These are phyloP conservation scores for Hortiboletus campestris DNA, from an alignment of 768 basidiomycete species.

Conservation along the genomic window DNA sequence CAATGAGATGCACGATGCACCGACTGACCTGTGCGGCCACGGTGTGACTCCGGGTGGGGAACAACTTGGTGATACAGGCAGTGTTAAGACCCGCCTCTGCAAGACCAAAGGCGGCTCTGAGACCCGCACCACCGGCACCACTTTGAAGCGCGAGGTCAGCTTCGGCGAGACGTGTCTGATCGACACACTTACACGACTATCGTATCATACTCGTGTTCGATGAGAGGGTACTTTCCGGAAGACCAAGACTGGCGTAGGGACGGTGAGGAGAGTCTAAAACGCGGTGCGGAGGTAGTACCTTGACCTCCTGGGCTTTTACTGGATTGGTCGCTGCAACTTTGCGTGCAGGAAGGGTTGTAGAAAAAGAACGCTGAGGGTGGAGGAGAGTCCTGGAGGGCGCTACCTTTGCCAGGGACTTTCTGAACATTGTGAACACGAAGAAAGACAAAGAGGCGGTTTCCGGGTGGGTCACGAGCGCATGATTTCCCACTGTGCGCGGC, in stretches of 20 bases:
- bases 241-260: slow-evolving; percentile 57
- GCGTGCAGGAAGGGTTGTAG: slow-evolving; percentile 56
- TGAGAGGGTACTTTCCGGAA: slow-evolving; percentile 90
- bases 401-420: slow-evolving; percentile 50
- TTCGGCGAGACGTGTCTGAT: background rate
- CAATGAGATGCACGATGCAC: background rate
- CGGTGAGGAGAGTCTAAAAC: background rate
- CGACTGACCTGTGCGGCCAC: slow-evolving; percentile 87
- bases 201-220: slow-evolving; percentile 99
- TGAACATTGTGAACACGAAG: slow-evolving; percentile 50
- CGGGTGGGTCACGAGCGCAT: slow-evolving; percentile 16
- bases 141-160: slow-evolving; percentile 41
- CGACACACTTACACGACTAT: slow-evolving; percentile 87
- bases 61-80: slow-evolving; percentile 98
- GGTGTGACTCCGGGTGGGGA: slow-evolving; percentile 97
- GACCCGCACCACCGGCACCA: slow-evolving; percentile 96
- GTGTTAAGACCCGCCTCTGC: slow-evolving; percentile 99
- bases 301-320: slow-evolving; percentile 78
- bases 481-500: slow-evolving; percentile 24
- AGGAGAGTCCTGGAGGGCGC: slow-evolving; percentile 41
- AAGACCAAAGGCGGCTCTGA: slow-evolving; percentile 96
- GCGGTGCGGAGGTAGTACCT: slow-evolving; percentile 43
- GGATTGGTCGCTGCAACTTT: slow-evolving; percentile 71
- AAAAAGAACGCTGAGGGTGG: slow-evolving; percentile 59
- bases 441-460: slow-evolving; percentile 4